Percentiles rank a stretch among this genome's conserved stretches.
Conservation (phyloP, 73 alveolate species). For the Stentor coeruleus region DNA sequence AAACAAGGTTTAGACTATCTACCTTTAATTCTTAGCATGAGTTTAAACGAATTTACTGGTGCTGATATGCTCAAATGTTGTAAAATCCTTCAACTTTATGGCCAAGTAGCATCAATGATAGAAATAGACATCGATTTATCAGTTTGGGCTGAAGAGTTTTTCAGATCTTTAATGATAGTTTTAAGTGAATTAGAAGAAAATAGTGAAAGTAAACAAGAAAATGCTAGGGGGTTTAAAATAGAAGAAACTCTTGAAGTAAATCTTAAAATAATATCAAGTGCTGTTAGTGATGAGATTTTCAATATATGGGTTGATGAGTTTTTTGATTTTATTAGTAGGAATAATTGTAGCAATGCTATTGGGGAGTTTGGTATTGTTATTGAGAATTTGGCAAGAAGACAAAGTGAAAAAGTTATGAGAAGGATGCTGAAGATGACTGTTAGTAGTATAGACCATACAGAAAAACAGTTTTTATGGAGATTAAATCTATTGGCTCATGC, state of each 20-base stretch:
- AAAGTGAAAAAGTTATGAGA: background rate
- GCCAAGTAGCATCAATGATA: background rate
- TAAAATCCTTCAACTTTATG: background rate
- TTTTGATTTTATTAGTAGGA: background rate
- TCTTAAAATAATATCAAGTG: background rate
- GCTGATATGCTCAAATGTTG: slow-evolving; percentile 11
- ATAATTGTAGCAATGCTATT: background rate
- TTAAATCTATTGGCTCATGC: background rate
- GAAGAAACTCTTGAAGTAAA: background rate
- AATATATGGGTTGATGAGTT: background rate
- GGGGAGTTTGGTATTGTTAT: slow-evolving; percentile 1
- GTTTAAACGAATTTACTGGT: background rate
- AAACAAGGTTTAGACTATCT: background rate
- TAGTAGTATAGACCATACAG: background rate
- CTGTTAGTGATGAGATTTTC: background rate
- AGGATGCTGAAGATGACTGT: background rate
- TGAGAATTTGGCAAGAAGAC: background rate
- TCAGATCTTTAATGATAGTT: background rate
- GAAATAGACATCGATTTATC: background rate
- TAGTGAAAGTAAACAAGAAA: background rate
- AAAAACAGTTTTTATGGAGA: background rate
- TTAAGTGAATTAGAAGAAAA: background rate
- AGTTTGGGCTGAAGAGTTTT: background rate
- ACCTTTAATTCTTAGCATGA: background rate
- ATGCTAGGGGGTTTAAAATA: background rate